Evolutionary conservation across 2,329 filamentous ascomycete species (phyloP).

Genomic region (Calonectria ilicicola): DNA sequence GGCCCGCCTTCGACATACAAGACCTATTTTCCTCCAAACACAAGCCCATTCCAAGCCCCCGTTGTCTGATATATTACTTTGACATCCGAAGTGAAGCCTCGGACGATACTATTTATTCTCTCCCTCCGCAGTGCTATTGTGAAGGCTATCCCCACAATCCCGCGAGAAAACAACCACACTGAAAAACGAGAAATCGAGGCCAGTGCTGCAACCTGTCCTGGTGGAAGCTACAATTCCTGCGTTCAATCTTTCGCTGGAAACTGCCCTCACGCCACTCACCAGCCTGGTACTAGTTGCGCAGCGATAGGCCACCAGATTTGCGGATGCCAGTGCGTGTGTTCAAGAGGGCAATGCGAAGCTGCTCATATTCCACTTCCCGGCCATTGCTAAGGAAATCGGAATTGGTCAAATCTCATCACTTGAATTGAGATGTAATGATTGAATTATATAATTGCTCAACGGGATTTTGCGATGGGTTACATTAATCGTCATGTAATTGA

Average conservation of each 20-base stretch:
- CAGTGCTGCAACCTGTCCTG: not conserved
- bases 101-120: not conserved
- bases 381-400: not conserved
- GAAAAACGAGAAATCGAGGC: not conserved
- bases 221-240: not conserved
- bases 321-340: not conserved
- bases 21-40: not conserved
- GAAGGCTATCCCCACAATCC: not conserved
- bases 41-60: too few relatives aligned
- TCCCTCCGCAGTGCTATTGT: not conserved
- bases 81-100: not conserved
- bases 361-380: not conserved
- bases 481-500: not conserved
- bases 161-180: too few relatives aligned
- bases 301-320: not conserved
- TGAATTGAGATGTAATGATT: not conserved
- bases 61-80: too few relatives aligned
- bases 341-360: not conserved
- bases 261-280: not conserved
- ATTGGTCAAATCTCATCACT: not conserved
- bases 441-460: not conserved
- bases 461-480: not conserved
- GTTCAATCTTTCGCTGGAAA: not conserved
- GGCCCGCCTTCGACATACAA: not conserved
- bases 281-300: not conserved